Evolutionary conservation across 257 asterid species (phyloP), one percentile per base, ranked within the genome.

Genomic region (Primulina huaijiensis): DNA sequence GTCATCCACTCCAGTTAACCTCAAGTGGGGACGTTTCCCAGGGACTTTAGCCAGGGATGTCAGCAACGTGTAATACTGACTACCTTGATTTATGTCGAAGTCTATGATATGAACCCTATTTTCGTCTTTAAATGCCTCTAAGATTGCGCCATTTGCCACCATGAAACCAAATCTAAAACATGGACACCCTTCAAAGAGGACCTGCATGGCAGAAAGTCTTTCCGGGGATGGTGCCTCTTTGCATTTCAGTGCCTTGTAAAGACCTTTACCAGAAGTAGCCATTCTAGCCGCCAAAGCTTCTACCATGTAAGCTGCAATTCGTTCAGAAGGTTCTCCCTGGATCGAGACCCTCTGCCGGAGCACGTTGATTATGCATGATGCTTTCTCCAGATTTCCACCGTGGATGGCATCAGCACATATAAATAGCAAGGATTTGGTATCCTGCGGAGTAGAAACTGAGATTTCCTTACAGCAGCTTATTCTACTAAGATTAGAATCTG

Each of bases 241-340:
- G 86, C 99, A 90, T 74, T 88, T 83, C 20, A 93, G 86, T 7
- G 96, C 96, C 52, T 74, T 85, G 80, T 93, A 90, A 57, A 93
- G 95, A 69, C 99, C 97, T 65, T 76, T 83, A n/a, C 97, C 99
- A 4, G 99, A 90, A 16, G 87, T 76, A 2, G 90, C 96, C 75
- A 93, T 81, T 14, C 97, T 86, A 8, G 99, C 97, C 1, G 87
- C 96, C 33, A 93, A 82, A 2, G 99, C 97, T 76, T 93, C 99
- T 1, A 93, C 97, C 96, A 91, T 88, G 77, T 93, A 93, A 0
- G 99, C 97, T 7, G 97, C 97, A 60, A 89, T 84, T 65, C 97
- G 78, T 59, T 83, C 96, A 6, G 87, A 69, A 16, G 96, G 99
- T n/a, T 90, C 96, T 37, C 97, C 97, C 56, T 87, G 87, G 66